These are phyloP conservation scores for Trichoderma sp. DNA, from an alignment of 2,329 filamentous ascomycete species.

Conservation along the genomic window DNA sequence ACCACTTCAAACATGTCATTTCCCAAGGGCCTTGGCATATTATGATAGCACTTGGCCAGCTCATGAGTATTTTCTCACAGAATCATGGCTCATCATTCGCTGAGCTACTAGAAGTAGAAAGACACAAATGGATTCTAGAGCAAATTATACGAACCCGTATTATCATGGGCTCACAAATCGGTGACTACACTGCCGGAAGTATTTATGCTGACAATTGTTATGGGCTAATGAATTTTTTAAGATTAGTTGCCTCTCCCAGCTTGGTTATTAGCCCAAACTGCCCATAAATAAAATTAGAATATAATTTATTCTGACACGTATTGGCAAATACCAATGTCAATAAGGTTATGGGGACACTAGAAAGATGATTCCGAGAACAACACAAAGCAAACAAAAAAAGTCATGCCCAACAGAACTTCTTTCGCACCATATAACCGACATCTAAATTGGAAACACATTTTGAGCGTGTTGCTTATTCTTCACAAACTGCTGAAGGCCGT, in stretches of 20 bases:
- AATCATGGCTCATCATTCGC: background rate
- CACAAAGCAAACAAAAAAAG: background rate
- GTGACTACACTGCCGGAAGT: background rate
- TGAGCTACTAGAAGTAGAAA: background rate
- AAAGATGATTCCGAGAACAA: background rate
- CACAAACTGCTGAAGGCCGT: background rate
- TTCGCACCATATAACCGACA: background rate
- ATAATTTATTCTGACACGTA: background rate
- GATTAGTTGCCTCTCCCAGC: background rate
- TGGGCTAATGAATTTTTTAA: background rate
- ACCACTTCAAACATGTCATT: background rate
- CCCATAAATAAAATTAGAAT: background rate
- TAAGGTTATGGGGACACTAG: background rate
- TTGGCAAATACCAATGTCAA: background rate
- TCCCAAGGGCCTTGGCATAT: background rate
- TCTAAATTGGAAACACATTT: too few species aligned
- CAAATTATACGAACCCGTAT: background rate
- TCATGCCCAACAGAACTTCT: background rate
- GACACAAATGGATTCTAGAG: background rate
- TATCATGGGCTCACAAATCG: background rate
- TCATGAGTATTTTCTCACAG: background rate
- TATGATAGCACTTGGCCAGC: background rate
- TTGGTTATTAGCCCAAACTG: background rate
- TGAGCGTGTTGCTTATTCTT: too few species aligned
- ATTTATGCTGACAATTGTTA: background rate